These are phyloP conservation scores for Kodamaea arcana DNA, from an alignment of 1,139 yeast species.

Conservation along the genomic window DNA sequence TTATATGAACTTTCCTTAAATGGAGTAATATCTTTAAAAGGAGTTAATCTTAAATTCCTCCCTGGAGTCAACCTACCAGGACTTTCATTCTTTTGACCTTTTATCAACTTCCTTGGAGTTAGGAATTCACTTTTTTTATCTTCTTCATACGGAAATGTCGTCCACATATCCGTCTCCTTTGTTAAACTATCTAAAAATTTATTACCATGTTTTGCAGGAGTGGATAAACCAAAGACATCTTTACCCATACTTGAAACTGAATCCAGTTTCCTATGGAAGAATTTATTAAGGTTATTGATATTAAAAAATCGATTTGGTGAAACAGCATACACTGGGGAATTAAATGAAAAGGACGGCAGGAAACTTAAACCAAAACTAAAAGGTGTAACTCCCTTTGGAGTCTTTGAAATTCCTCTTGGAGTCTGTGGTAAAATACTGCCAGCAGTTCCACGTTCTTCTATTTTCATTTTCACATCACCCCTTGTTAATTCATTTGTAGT, in stretches of 20 bases:
- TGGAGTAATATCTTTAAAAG: too few relatives aligned
- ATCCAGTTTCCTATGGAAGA: constrained; percentile 8
- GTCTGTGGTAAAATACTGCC: constrained; percentile 25
- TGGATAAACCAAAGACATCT: constrained; percentile 8
- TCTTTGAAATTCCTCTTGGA: constrained; percentile 15
- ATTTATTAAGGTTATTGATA: constrained; percentile 17
- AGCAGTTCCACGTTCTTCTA: neutral
- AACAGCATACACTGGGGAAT: constrained; percentile 32
- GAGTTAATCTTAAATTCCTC: neutral
- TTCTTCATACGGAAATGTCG: constrained; percentile 15
- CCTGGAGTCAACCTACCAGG: neutral
- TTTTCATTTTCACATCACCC: neutral
- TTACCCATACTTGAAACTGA: constrained; percentile 7
- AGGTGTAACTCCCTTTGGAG: constrained; percentile 22
- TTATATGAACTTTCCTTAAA: too few relatives aligned
- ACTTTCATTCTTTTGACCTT: neutral
- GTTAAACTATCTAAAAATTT: constrained; percentile 15
- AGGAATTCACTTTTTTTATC: constrained; percentile 17
- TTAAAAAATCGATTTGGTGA: constrained; percentile 39
- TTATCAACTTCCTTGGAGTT: constrained; percentile 28
- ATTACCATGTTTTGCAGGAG: constrained; percentile 5
- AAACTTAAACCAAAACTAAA: constrained; percentile 41
- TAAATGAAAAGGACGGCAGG: constrained; percentile 43
- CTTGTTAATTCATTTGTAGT: neutral
- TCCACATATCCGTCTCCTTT: constrained; percentile 25